Conservation (phyloP, 306 rosid species). For the Vicia sativa region DNA sequence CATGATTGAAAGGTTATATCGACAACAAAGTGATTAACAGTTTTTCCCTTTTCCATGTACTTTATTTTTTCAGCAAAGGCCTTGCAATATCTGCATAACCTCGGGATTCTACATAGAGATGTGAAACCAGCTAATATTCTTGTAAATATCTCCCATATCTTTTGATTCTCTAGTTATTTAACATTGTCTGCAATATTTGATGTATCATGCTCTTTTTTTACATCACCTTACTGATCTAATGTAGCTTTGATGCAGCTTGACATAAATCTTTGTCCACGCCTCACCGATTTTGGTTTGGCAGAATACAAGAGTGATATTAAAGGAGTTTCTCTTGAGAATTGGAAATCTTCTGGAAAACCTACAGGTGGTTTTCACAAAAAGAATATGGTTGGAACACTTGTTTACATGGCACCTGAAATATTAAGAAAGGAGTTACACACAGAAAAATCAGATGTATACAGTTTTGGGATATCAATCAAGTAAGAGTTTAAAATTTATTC, state of each 20-base stretch:
- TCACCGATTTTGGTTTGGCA: constrained; percentile 96
- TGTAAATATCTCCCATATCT: constrained; percentile 57
- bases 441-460: constrained; percentile 87
- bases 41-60: constrained; percentile 32
- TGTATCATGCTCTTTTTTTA: constrained; percentile 20
- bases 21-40: constrained; percentile 31
- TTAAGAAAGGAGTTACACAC: constrained; percentile 79
- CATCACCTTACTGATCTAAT: constrained; percentile 23
- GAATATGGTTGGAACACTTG: constrained; percentile 89
- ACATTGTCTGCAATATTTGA: constrained; percentile 3
- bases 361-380: constrained; percentile 97
- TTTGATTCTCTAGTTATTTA: constrained; percentile 30
- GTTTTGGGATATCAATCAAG: constrained; percentile 88
- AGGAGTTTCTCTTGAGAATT: constrained; percentile 66
- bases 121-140: constrained; percentile 96
- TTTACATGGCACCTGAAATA: constrained; percentile 98
- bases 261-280: constrained; percentile 65
- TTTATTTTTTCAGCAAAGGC: constrained; percentile 74
- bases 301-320: constrained; percentile 66
- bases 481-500: constrained; percentile 44
- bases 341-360: constrained; percentile 94
- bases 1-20: constrained; percentile 27
- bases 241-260: constrained; percentile 68
- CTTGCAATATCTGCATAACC: constrained; percentile 85
- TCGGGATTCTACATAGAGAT: constrained; percentile 95